These are phyloP conservation scores for Puccinia triticina DNA, from an alignment of 1,284 basidiomycete species.

Conservation along the genomic window DNA sequence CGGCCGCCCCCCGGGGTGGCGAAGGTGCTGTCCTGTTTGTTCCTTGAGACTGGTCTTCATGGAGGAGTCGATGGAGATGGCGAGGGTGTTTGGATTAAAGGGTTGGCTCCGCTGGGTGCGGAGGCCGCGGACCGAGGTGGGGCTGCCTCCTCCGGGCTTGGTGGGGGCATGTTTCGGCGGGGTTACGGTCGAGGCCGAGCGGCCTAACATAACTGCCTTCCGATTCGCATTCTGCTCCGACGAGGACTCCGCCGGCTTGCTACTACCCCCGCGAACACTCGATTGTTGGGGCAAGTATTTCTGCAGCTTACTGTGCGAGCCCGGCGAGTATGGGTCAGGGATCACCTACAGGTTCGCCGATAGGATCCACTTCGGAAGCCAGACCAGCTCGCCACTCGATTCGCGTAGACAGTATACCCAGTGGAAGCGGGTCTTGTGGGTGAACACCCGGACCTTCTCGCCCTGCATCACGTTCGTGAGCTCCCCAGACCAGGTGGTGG, in stretches of 20 bases:
- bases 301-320: slow-evolving; percentile 25
- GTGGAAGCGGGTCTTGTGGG: slow-evolving; percentile 37
- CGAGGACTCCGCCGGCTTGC: neutral
- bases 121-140: slow-evolving; percentile 1
- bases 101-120: slow-evolving; percentile 4
- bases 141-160: neutral
- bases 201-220: slow-evolving; percentile 3
- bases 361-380: slow-evolving; percentile 50
- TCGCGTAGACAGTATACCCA: slow-evolving; percentile 49
- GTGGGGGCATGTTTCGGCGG: neutral
- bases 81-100: neutral
- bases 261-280: too few relatives aligned
- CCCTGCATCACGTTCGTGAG: slow-evolving; percentile 30
- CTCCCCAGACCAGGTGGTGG: slow-evolving; percentile 46
- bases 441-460: slow-evolving; percentile 36
- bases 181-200: slow-evolving; percentile 22
- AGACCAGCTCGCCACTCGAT: slow-evolving; percentile 40
- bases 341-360: slow-evolving; percentile 31
- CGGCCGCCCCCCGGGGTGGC: neutral
- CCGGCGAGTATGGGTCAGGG: neutral
- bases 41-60: neutral
- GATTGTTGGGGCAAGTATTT: slow-evolving; percentile 11
- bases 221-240: neutral
- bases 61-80: slow-evolving; percentile 1
- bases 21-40: neutral